A percentile compares a stretch with the other conserved stretches of the same genome.
phyloP scores from a whole-genome alignment of 2,329 filamentous ascomycete species.

The Fusarium cicatricum region DNA sequence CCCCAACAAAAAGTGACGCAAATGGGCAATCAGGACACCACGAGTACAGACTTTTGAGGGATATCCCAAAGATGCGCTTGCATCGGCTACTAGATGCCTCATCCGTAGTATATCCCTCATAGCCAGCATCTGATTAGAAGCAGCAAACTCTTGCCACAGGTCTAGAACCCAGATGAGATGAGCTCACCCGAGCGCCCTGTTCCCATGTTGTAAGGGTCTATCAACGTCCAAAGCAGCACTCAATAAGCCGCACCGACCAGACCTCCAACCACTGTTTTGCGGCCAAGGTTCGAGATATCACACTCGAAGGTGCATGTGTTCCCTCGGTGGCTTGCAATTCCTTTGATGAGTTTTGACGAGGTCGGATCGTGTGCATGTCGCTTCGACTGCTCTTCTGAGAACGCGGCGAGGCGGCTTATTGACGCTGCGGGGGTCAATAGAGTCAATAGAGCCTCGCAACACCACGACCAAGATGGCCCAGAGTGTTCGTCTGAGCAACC shows the following conservation, averaged over 20 bases:
- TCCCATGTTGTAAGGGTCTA: neutral
- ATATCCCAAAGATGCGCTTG: neutral
- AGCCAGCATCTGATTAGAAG: neutral
- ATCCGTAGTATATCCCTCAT: neutral
- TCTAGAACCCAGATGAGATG: neutral
- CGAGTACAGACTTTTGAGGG: too few relatives aligned
- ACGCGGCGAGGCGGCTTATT: slow-evolving; percentile 27
- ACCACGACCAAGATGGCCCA: slow-evolving; percentile 1
- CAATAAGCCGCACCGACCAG: slow-evolving; percentile 21
- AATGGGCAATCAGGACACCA: neutral
- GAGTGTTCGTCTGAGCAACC: slow-evolving; percentile 1
- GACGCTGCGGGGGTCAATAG: slow-evolving; percentile 26
- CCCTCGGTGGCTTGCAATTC: slow-evolving; percentile 1
- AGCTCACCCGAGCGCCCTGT: neutral
- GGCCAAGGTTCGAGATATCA: slow-evolving; percentile 5
- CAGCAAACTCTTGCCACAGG: neutral
- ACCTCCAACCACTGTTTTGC: neutral
- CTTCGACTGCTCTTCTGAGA: slow-evolving; percentile 7
- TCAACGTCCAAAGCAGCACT: neutral
- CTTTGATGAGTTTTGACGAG: slow-evolving; percentile 9
- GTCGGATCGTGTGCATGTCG: slow-evolving; percentile 1
- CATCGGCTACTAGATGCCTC: neutral
- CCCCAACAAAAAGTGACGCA: neutral
- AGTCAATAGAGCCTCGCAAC: slow-evolving; percentile 25
- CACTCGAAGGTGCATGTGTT: neutral